These are phyloP conservation scores for Yarrowia deformans DNA, from an alignment of 805 yeast species.

Conservation along the genomic window DNA sequence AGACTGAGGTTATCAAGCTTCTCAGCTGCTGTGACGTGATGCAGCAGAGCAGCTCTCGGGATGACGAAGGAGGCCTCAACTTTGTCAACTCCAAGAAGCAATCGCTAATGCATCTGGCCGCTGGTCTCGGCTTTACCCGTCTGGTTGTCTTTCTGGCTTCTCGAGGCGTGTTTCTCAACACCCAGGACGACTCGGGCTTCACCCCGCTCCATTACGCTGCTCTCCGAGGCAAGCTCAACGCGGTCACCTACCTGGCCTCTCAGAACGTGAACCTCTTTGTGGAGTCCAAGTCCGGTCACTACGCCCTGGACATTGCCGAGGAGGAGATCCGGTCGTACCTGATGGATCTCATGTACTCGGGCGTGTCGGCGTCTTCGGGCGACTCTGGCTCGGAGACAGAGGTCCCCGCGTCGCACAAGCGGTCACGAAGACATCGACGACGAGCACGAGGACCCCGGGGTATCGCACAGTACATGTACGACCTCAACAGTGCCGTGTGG, in stretches of 20 bases:
- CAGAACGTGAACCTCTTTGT: constrained; percentile 67
- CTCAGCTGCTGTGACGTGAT: constrained; percentile 25
- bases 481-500: constrained; percentile 41
- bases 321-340: constrained; percentile 48
- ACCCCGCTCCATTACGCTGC: constrained; percentile 91
- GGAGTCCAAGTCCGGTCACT: constrained; percentile 59
- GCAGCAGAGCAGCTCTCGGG: too few relatives aligned
- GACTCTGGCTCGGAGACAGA: constrained; percentile 42
- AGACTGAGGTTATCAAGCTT: constrained; percentile 22
- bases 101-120: constrained; percentile 84
- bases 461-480: constrained; percentile 40
- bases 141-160: constrained; percentile 70
- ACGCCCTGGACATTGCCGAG: constrained; percentile 45
- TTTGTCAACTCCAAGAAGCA: constrained; percentile 85
- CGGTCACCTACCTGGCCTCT: constrained; percentile 66
- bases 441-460: constrained; percentile 35
- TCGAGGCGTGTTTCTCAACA: constrained; percentile 64
- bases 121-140: constrained; percentile 71
- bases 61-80: too few relatives aligned
- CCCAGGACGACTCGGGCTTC: constrained; percentile 77
- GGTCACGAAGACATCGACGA: constrained; percentile 40
- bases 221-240: constrained; percentile 71
- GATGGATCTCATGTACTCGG: constrained; percentile 53
- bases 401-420: constrained; percentile 39
- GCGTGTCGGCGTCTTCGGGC: constrained; percentile 45